A percentile compares a stretch with the other conserved stretches of the same genome.
Conservation (phyloP, 139 green algal genomes). For the Mesotaenium endlicherianum region DNA sequence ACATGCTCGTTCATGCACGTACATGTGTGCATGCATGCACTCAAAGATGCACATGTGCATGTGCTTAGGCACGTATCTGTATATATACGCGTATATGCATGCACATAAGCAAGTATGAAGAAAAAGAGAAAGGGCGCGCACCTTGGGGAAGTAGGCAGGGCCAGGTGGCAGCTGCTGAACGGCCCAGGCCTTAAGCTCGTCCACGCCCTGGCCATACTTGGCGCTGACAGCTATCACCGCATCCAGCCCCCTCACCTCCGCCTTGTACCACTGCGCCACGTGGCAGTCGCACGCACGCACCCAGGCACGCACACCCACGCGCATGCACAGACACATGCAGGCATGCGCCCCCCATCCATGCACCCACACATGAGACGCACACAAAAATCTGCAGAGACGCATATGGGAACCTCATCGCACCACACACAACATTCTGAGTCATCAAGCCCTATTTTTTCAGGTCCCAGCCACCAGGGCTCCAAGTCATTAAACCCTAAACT, state of each 20-base stretch:
- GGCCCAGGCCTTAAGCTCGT: constrained; percentile 19
- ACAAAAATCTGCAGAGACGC: too few species aligned
- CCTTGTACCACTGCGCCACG: constrained; percentile 34
- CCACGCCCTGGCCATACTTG: constrained; percentile 30
- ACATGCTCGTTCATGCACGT: too few species aligned
- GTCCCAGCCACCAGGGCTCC: too few species aligned
- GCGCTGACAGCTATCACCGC: constrained; percentile 44
- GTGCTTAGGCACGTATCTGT: too few species aligned
- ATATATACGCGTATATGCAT: too few species aligned
- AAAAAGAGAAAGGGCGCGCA: constrained; percentile 23
- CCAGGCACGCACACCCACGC: not conserved
- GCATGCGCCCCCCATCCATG: not conserved
- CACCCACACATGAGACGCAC: not conserved
- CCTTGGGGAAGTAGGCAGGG: constrained; percentile 43
- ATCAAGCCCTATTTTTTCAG: too few species aligned
- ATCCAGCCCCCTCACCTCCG: not conserved
- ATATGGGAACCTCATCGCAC: too few species aligned
- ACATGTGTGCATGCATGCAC: too few species aligned
- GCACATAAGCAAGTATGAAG: too few species aligned
- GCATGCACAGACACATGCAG: not conserved
- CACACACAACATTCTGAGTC: too few species aligned
- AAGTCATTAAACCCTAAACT: too few species aligned
- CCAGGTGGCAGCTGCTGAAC: constrained; percentile 32
- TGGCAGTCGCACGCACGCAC: not conserved
- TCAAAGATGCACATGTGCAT: too few species aligned